Percentiles rank a stretch among this genome's conserved stretches.
Conservation (phyloP, 345 rosid species). For the Eucalyptus brandiana region DNA sequence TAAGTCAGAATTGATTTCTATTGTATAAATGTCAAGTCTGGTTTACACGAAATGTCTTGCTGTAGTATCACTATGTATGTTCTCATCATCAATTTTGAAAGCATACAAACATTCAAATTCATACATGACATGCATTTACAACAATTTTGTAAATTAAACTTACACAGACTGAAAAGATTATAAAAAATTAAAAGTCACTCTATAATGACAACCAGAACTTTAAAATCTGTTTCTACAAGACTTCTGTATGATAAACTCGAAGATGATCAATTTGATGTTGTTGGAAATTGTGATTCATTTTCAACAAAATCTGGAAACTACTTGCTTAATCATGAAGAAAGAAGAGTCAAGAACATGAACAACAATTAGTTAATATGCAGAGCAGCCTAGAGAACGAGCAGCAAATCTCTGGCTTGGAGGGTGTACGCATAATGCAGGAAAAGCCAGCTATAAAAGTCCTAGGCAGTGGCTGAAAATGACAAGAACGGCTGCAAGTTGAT, state of each 20-base stretch:
- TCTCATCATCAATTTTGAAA: background rate
- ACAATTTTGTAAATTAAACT: background rate
- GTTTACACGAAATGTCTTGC: background rate
- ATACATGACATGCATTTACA: background rate
- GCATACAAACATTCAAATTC: background rate
- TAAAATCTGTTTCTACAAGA: background rate
- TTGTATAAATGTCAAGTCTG: background rate
- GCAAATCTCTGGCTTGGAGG: too few species aligned
- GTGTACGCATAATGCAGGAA: too few species aligned
- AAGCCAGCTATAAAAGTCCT: too few species aligned
- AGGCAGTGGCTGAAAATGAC: too few species aligned
- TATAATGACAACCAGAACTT: background rate
- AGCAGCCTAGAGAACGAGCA: too few species aligned
- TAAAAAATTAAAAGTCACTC: background rate
- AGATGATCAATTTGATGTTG: background rate
- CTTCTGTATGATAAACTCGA: background rate
- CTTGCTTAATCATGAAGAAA: too few species aligned
- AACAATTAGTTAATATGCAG: too few species aligned
- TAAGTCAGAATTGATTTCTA: background rate
- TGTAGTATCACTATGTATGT: background rate
- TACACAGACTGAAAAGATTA: background rate
- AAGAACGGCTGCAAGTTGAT: too few species aligned
- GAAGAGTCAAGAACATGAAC: too few species aligned
- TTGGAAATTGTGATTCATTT: too few species aligned
- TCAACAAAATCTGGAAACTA: too few species aligned